A percentile compares a stretch with the other conserved stretches of the same genome.
Evolutionary conservation across 805 yeast species (phyloP).

Genomic region (Ogataea glucozyma): DNA sequence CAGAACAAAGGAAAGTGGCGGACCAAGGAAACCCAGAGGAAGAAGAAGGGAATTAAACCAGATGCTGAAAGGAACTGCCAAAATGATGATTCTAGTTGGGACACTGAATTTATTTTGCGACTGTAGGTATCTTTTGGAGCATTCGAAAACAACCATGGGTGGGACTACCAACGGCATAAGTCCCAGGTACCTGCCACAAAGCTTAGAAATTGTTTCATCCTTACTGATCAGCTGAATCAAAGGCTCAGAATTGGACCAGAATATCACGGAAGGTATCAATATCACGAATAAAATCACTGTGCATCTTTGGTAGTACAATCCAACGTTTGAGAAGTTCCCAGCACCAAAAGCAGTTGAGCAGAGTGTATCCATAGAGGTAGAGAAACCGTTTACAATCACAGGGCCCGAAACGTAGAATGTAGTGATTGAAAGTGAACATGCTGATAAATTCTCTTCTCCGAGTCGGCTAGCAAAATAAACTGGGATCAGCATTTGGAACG

Average conservation of each 20-base stretch:
- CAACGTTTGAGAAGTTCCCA: conserved; percentile 59
- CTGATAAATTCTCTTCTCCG: conserved; percentile 68
- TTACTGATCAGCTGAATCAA: conserved; percentile 45
- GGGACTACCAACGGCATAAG: conserved; percentile 63
- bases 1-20: conserved; percentile 67
- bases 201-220: conserved; percentile 40
- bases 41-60: conserved; percentile 58
- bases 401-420: conserved; percentile 74
- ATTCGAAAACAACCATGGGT: conserved; percentile 65
- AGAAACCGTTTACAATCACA: conserved; percentile 70
- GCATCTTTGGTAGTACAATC: conserved; percentile 66
- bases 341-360: conserved; percentile 79
- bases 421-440: conserved; percentile 69
- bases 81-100: conserved; percentile 63
- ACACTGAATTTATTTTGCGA: conserved; percentile 78
- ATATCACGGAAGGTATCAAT: conserved; percentile 54
- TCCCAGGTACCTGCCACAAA: conserved; percentile 57
- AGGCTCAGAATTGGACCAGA: conserved; percentile 58
- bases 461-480: conserved; percentile 69
- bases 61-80: conserved; percentile 70
- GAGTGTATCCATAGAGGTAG: conserved; percentile 72
- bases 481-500: conserved; percentile 70
- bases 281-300: conserved; percentile 49
- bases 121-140: conserved; percentile 70
- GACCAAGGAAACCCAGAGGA: conserved; percentile 64